phyloP scores from a whole-genome alignment of 1,139 yeast species.

The Lodderomyces theae region DNA sequence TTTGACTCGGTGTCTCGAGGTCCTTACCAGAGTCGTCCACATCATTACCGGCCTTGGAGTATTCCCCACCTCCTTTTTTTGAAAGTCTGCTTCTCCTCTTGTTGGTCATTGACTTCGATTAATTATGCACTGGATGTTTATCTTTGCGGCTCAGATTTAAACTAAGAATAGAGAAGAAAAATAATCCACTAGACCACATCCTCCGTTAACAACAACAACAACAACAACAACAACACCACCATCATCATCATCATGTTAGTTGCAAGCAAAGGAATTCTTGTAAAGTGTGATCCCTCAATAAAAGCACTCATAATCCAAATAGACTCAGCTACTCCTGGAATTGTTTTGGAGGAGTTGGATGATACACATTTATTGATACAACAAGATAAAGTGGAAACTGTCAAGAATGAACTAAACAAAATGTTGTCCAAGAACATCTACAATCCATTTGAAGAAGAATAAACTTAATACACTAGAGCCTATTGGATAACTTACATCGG shows the following conservation, averaged over 20 bases:
- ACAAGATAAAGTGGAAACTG: constrained; percentile 67
- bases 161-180: no score
- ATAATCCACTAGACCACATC: no score
- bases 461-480: no score
- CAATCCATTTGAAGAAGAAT: constrained; percentile 76
- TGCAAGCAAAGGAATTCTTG: constrained; percentile 46
- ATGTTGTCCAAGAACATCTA: constrained; percentile 79
- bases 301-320: constrained; percentile 80
- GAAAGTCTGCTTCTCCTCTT: constrained; percentile 11
- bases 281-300: constrained; percentile 84
- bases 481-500: constrained; percentile 27
- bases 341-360: constrained; percentile 81
- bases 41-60: no score
- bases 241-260: constrained; percentile 31
- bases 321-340: constrained; percentile 69
- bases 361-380: constrained; percentile 86
- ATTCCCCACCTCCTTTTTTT: constrained; percentile 27
- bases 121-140: no score
- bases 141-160: no score
- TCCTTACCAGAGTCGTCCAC: no score
- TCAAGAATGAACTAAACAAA: constrained; percentile 73
- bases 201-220: no score
- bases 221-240: no score
- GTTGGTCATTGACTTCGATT: constrained; percentile 11
- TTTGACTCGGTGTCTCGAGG: no score